Conservation (phyloP, 2,329 filamentous ascomycete species). For the Sordariomycetes sp. region DNA sequence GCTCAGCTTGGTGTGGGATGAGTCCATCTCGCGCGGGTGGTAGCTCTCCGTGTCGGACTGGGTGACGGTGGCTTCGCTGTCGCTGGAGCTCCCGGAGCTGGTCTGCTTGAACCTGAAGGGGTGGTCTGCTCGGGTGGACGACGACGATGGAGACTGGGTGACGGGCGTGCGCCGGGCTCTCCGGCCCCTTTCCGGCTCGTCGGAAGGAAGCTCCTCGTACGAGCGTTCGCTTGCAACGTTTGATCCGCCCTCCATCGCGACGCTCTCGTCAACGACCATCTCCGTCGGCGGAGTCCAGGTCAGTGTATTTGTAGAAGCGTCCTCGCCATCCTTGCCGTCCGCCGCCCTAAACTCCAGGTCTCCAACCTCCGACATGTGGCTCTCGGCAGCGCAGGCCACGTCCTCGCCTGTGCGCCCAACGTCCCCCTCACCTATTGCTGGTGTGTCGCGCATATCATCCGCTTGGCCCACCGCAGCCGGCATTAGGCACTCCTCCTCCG, state of each 20-base stretch:
- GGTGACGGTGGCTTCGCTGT: conserved; percentile 28
- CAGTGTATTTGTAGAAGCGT: neutral
- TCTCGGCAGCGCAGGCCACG: neutral
- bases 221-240: neutral
- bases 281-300: neutral
- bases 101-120: conserved; percentile 16
- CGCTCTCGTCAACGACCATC: neutral
- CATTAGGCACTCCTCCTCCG: neutral
- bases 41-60: conserved; percentile 15
- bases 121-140: conserved; percentile 8
- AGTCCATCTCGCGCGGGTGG: neutral
- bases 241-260: neutral
- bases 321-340: neutral
- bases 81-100: conserved; percentile 26
- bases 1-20: neutral
- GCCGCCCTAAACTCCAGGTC: neutral
- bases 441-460: neutral
- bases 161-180: neutral
- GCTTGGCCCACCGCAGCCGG: neutral
- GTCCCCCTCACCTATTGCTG: neutral
- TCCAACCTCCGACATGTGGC: neutral
- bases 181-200: neutral
- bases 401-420: neutral
- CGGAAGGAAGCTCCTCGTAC: neutral
- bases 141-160: neutral